Evolutionary conservation across 2,329 filamentous ascomycete species (phyloP).

Genomic region (Aspergillus sp.): DNA sequence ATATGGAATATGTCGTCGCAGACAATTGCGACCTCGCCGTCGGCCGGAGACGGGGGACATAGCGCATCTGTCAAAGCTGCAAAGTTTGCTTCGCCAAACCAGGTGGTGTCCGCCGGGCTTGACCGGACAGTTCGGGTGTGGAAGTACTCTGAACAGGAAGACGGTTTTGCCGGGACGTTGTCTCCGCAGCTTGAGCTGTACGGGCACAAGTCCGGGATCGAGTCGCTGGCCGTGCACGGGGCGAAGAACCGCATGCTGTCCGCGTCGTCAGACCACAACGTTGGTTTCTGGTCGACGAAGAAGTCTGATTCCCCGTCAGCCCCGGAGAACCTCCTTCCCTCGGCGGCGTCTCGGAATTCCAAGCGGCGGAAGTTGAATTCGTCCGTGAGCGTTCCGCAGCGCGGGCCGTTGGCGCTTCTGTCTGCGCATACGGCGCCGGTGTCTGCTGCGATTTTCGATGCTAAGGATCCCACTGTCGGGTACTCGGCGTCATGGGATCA

Average conservation of each 20-base stretch:
- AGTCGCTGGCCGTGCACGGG: conserved; percentile 64
- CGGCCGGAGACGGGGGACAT: conserved; percentile 61
- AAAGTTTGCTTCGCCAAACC: conserved; percentile 67
- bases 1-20: conserved; percentile 88
- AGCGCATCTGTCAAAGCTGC: conserved; percentile 69
- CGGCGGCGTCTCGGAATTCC: conserved; percentile 50
- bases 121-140: conserved; percentile 82
- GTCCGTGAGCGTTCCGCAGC: conserved; percentile 53
- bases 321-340: conserved; percentile 59
- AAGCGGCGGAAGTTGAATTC: conserved; percentile 69
- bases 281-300: conserved; percentile 83
- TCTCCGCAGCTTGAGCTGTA: conserved; percentile 72
- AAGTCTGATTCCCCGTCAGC: conserved; percentile 67
- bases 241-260: conserved; percentile 71
- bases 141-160: conserved; percentile 66
- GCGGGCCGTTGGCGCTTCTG: conserved; percentile 69
- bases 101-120: conserved; percentile 72
- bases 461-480: conserved; percentile 72
- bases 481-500: conserved; percentile 91
- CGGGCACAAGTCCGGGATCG: conserved; percentile 67
- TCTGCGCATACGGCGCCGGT: conserved; percentile 63
- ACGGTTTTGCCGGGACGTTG: conserved; percentile 52
- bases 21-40: conserved; percentile 65
- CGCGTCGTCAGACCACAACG: conserved; percentile 68
- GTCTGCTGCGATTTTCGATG: conserved; percentile 75